A percentile compares a stretch with the other conserved stretches of the same genome.
phyloP scores from a whole-genome alignment of 2,329 filamentous ascomycete species.

The Pseudogymnoascus pannorum region DNA sequence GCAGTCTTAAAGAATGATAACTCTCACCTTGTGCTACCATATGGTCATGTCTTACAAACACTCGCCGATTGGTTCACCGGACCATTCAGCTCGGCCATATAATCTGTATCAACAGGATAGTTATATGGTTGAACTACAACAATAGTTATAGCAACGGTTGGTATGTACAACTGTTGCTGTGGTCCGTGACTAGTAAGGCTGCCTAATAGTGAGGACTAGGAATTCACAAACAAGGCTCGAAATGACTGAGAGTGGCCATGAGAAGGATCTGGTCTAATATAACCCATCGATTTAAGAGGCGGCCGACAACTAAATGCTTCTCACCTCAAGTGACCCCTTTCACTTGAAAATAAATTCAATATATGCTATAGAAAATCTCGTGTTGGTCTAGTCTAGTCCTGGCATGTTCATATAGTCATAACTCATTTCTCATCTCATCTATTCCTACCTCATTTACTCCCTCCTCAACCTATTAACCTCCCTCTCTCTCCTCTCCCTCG shows the following conservation, averaged over 20 bases:
- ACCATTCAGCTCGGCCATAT: background rate
- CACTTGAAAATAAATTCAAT: background rate
- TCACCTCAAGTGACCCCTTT: background rate
- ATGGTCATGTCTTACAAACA: background rate
- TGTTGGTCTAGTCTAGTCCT: background rate
- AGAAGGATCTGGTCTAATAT: background rate
- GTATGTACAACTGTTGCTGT: background rate
- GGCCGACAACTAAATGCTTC: background rate
- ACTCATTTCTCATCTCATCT: constrained; percentile 21
- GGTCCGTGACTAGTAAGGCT: too few relatives aligned
- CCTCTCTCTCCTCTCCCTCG: constrained; percentile 49
- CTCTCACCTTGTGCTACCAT: background rate
- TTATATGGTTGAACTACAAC: too few relatives aligned
- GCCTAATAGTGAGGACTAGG: too few relatives aligned
- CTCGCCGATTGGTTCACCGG: background rate
- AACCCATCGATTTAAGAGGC: background rate
- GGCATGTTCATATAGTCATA: background rate
- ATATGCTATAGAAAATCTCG: background rate
- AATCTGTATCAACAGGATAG: background rate
- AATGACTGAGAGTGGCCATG: background rate
- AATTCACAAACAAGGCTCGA: background rate
- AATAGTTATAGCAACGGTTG: too few relatives aligned
- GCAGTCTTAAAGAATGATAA: background rate
- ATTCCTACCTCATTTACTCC: constrained; percentile 54
- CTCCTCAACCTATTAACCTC: constrained; percentile 49